Conservation (phyloP, 2,329 filamentous ascomycete genomes). For the Orbilia oligospora region DNA sequence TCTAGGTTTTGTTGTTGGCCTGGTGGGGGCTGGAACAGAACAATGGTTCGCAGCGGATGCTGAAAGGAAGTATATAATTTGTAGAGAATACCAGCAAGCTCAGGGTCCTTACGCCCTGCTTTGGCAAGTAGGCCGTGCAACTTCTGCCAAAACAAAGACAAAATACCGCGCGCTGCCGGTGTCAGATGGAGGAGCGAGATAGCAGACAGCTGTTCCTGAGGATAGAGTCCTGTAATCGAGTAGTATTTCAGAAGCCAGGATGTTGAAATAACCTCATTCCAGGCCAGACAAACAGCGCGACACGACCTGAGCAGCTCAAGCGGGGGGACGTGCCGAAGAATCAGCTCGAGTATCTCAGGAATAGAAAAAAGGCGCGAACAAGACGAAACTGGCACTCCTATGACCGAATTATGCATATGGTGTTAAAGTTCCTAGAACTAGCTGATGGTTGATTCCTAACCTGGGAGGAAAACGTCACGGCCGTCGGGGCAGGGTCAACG, state of each 20-base stretch:
- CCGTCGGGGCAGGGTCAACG: no score
- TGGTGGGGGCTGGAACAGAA: slow-evolving; percentile 14
- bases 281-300: slow-evolving; percentile 23
- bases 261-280: slow-evolving; percentile 17
- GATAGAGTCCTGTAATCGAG: slow-evolving; percentile 13
- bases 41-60: slow-evolving; percentile 14
- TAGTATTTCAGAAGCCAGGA: slow-evolving; percentile 38
- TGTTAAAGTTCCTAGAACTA: no score
- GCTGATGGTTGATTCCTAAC: no score
- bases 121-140: background rate
- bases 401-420: no score
- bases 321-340: slow-evolving; percentile 10
- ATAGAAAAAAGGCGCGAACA: slow-evolving; percentile 11
- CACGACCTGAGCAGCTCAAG: slow-evolving; percentile 34
- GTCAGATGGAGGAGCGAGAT: slow-evolving; percentile 27
- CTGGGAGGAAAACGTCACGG: no score
- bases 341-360: slow-evolving; percentile 31
- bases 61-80: slow-evolving; percentile 18
- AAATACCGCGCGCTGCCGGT: background rate
- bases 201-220: background rate
- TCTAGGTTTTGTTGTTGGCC: background rate
- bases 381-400: background rate
- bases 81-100: background rate
- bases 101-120: background rate
- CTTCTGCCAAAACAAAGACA: slow-evolving; percentile 28